Evolutionary conservation across 164 flowering plant genomes (phyloP).

Genomic region (Euptelea pleiosperma): DNA sequence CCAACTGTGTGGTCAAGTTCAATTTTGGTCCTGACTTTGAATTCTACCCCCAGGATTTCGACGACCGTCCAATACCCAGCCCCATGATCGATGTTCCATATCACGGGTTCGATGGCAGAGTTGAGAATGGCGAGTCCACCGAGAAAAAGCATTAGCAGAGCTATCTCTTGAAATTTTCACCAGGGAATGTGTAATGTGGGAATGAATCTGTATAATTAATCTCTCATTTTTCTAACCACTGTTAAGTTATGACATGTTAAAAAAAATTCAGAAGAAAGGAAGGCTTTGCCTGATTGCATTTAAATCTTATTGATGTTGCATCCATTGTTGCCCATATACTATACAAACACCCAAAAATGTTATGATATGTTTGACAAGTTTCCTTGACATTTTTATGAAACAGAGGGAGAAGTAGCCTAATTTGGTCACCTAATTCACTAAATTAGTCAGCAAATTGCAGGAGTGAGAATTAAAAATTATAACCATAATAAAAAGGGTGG

Average conservation of each 20-base stretch:
- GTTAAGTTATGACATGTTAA: background rate
- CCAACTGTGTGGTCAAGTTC: conserved; percentile 85
- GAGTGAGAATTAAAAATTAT: too few species aligned
- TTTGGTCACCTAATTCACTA: too few species aligned
- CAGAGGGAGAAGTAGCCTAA: too few species aligned
- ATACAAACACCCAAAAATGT: too few species aligned
- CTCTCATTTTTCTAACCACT: conserved; percentile 2
- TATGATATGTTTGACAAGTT: too few species aligned
- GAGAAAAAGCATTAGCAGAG: conserved; percentile 41
- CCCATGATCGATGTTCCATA: conserved; percentile 93
- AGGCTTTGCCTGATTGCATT: too few species aligned
- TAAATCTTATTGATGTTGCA: too few species aligned
- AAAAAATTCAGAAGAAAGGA: background rate
- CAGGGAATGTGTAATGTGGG: conserved; percentile 2
- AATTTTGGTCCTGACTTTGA: conserved; percentile 97
- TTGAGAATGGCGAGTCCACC: conserved; percentile 51
- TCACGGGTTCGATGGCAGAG: conserved; percentile 57
- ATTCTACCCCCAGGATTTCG: conserved; percentile 67
- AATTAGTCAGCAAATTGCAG: too few species aligned
- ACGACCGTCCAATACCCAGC: conserved; percentile 60
- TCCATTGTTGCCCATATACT: too few species aligned
- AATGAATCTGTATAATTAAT: background rate
- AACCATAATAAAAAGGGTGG: too few species aligned
- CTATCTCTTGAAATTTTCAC: background rate
- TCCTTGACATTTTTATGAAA: too few species aligned